Evolutionary conservation across 106 monocot species (phyloP).

Genomic region (Chionographis japonica): DNA sequence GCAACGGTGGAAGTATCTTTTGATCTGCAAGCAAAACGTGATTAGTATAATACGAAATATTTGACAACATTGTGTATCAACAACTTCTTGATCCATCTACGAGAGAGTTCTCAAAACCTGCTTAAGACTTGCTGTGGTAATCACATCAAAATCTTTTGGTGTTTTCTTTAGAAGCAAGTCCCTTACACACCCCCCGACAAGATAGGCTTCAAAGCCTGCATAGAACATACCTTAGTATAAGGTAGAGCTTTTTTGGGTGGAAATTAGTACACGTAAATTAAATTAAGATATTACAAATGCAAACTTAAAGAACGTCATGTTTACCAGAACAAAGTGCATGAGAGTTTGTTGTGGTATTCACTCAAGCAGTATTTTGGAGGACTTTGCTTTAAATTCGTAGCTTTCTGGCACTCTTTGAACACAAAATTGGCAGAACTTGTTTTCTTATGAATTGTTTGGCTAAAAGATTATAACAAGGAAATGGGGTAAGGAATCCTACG

Average conservation of each 20-base stretch:
- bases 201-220: slow-evolving; percentile 82
- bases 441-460: too few relatives aligned
- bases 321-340: too few relatives aligned
- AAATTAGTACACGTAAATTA: too few relatives aligned
- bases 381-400: background rate
- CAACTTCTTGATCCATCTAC: background rate
- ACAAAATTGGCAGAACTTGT: too few relatives aligned
- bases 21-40: slow-evolving; percentile 48
- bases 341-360: too few relatives aligned
- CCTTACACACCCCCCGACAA: slow-evolving; percentile 97
- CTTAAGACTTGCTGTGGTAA: slow-evolving; percentile 70
- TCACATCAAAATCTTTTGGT: slow-evolving; percentile 96
- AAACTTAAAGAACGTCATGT: too few relatives aligned
- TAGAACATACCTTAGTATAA: slow-evolving; percentile 1
- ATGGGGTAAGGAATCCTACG: too few relatives aligned
- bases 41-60: slow-evolving; percentile 1
- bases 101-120: slow-evolving; percentile 44
- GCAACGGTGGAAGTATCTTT: slow-evolving; percentile 40
- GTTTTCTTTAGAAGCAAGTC: slow-evolving; percentile 74
- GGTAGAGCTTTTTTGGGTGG: background rate
- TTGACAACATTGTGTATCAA: background rate
- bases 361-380: too few relatives aligned
- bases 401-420: background rate
- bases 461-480: too few relatives aligned
- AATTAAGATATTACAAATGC: too few relatives aligned